Base-by-base conservation (phyloP, 257 asterid genomes). In the Solanum peruvianum region DNA sequence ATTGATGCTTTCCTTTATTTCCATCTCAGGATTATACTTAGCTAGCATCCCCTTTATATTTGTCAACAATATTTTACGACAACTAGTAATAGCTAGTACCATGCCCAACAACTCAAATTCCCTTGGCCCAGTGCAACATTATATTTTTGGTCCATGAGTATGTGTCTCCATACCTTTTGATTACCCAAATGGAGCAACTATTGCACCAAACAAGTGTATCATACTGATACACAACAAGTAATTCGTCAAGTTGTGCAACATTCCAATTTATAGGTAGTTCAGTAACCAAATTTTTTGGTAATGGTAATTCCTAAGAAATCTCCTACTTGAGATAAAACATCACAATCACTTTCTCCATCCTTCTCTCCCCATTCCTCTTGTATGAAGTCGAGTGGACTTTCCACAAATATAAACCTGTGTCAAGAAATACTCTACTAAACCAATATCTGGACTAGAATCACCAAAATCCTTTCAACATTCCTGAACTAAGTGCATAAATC, bases 121-220 rank as follows among this genome's bases (percentile, higher is more conserved):
- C 37, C 7, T 6, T 35, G 37, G 37, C 6, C 6, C 7, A 62
- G 70, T 62, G 16, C 7, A 64, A 64, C 18, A 64, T 11, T 25
- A 25, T 64, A 64, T 64, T 64, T 14, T 64, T 64, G 72, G 49
- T 78, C 91, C 87, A 85, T 29, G 85, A 89, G 29, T 78, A 45
- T 3, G 7, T 27, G 9, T 35, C 85, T 18, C 87, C 89, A 31
- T 89, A 89, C 35, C 84, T 56, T 10, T 84, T 73, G 89, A 89
- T 78, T 35, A 87, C 80, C 88, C 87, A 89, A 29, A 87, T 85
- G 44, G 87, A 67, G 42, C 64, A 89, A 27, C 52, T 47, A 3
- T 33, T 44, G 21, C 76, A 73, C 87, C 23, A 20, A 29, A 47
- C 18, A 23, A 62, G 62, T 31, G 42, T 42, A 76, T 84, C 60